Evolutionary conservation across 495 filamentous ascomycete genomes (phyloP).

Genomic region (Penicillium waksmanii): DNA sequence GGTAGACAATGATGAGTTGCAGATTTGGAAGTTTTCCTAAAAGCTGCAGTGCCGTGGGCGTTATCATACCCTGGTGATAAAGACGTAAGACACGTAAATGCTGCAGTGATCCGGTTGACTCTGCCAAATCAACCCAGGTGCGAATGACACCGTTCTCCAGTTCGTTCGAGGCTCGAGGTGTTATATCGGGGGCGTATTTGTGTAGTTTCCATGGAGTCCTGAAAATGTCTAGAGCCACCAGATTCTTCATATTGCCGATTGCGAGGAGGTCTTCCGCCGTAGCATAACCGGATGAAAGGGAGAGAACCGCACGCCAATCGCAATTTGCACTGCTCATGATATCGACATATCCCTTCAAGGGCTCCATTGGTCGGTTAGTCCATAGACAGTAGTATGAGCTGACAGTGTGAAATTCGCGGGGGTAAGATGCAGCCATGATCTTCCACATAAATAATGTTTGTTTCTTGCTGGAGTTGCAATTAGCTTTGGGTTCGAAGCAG

Average conservation of each 20-base stretch:
- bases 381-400: conserved; percentile 29
- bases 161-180: conserved; percentile 7
- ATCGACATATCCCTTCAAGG: conserved; percentile 38
- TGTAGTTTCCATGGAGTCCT: conserved; percentile 4
- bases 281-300: conserved; percentile 30
- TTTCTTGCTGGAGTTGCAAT: conserved; percentile 33
- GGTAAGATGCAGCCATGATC: conserved; percentile 41
- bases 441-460: conserved; percentile 49
- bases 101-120: conserved; percentile 30
- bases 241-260: conserved; percentile 38
- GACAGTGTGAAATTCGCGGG: conserved; percentile 31
- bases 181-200: neutral
- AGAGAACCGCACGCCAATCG: conserved; percentile 39
- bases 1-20: conserved; percentile 28
- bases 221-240: conserved; percentile 43
- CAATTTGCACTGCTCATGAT: conserved; percentile 32
- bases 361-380: conserved; percentile 26
- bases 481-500: neutral
- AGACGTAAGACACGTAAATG: conserved; percentile 43
- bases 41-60: conserved; percentile 25
- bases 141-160: conserved; percentile 43
- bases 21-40: conserved; percentile 36
- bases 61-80: conserved; percentile 31
- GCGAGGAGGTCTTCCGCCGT: conserved; percentile 37
- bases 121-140: conserved; percentile 41